Evolutionary conservation across 2,329 filamentous ascomycete genomes (phyloP).

Genomic region (Hypocrella siamensis): DNA sequence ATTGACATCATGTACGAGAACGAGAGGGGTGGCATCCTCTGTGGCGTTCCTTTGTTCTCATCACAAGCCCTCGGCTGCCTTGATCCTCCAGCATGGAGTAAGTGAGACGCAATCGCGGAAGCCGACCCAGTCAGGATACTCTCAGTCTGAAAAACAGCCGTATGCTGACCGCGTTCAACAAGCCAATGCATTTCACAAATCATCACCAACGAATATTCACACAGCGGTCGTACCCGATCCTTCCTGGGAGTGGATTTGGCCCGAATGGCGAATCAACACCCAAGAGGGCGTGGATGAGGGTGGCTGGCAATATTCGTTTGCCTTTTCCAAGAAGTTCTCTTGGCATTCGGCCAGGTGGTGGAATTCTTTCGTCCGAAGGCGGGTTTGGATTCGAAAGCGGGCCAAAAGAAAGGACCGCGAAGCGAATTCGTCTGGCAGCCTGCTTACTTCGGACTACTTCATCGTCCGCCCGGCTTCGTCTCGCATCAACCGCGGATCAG

Average conservation of each 20-base stretch:
- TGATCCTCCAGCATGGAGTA: constrained; percentile 71
- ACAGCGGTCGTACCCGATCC: constrained; percentile 91
- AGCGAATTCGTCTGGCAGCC: constrained; percentile 38
- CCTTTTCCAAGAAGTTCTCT: constrained; percentile 56
- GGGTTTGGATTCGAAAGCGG: constrained; percentile 75
- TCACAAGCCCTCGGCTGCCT: constrained; percentile 69
- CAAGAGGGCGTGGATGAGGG: constrained; percentile 68
- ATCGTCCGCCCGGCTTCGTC: constrained; percentile 46
- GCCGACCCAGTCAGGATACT: too few relatives aligned
- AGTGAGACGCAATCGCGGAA: constrained; percentile 6
- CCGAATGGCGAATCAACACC: constrained; percentile 49
- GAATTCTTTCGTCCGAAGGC: constrained; percentile 81
- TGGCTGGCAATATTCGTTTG: constrained; percentile 93
- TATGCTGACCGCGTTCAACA: constrained; percentile 1
- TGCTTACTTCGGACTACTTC: constrained; percentile 67
- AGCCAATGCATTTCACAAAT: constrained; percentile 47
- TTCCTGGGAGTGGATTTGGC: constrained; percentile 79
- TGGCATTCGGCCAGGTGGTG: constrained; percentile 93
- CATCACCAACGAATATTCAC: constrained; percentile 51
- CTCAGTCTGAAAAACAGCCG: not conserved
- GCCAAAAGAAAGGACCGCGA: constrained; percentile 39
- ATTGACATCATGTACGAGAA: constrained; percentile 94
- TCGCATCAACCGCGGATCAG: constrained; percentile 10
- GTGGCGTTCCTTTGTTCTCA: constrained; percentile 82
- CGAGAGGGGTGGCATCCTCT: constrained; percentile 78